Conservation (phyloP, 768 basidiomycete species). For the Obba rivulosa region DNA sequence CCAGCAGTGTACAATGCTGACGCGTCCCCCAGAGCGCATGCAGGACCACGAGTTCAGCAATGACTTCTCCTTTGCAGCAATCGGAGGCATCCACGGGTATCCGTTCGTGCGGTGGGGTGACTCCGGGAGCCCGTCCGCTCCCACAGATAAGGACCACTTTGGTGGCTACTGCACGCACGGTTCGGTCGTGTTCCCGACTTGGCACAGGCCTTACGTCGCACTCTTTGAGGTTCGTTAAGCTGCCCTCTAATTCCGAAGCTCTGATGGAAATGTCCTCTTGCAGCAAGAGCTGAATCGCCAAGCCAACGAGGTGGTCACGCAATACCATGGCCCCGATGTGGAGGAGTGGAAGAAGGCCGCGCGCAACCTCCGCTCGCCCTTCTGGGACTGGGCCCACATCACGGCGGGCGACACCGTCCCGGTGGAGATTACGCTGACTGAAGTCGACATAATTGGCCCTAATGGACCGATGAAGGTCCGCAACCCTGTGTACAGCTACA, state of each 20-base stretch:
- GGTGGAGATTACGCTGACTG: constrained; percentile 30
- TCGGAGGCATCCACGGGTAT: constrained; percentile 49
- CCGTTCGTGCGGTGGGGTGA: constrained; percentile 43
- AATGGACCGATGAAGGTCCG: constrained; percentile 20
- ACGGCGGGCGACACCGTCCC: constrained; percentile 30
- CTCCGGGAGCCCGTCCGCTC: constrained; percentile 23
- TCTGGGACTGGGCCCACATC: constrained; percentile 46
- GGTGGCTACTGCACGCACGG: constrained; percentile 56
- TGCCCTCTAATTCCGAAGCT: background rate
- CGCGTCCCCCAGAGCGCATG: background rate
- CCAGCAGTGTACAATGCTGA: background rate
- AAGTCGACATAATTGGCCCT: constrained; percentile 29
- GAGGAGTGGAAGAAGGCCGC: constrained; percentile 30
- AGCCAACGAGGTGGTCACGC: constrained; percentile 36
- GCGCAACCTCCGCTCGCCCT: constrained; percentile 33
- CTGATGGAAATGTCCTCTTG: background rate
- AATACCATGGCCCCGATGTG: constrained; percentile 24
- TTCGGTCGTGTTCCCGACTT: constrained; percentile 47
- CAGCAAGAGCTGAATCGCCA: constrained; percentile 44
- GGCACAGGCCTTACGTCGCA: constrained; percentile 49
- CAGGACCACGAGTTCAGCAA: background rate
- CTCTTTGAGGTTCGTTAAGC: constrained; percentile 39
- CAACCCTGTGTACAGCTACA: constrained; percentile 13
- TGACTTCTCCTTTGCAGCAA: constrained; percentile 35
- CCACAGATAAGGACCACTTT: constrained; percentile 19